Percentiles rank a stretch among this genome's conserved stretches.
These are phyloP conservation scores for Aegilops longissima DNA, from an alignment of 176 grass and related monocot genomes.

Conservation along the genomic window DNA sequence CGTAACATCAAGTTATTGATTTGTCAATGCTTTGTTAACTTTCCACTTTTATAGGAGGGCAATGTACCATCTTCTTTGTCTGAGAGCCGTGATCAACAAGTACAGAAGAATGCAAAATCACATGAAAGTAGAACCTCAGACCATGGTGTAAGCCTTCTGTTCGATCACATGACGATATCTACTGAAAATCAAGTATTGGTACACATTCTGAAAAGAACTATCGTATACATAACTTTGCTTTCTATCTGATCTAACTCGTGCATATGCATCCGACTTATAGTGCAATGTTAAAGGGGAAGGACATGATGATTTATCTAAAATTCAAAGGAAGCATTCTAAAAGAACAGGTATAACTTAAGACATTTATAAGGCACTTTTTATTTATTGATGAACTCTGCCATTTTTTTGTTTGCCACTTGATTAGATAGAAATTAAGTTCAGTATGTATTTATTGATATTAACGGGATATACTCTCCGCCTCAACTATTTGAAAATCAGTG, in stretches of 20 bases:
- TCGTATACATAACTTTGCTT: background rate
- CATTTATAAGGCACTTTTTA: background rate
- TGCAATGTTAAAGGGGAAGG: background rate
- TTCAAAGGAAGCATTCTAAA: conserved; percentile 6
- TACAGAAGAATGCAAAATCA: background rate
- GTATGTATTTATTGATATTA: background rate
- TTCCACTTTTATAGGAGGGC: conserved; percentile 32
- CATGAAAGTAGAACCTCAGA: conserved; percentile 9
- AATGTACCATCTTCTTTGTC: background rate
- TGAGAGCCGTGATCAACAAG: conserved; percentile 17
- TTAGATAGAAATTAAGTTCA: background rate
- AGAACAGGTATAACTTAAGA: conserved; percentile 26
- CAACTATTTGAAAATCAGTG: background rate
- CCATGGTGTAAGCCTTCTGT: conserved; percentile 21
- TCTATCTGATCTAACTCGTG: background rate
- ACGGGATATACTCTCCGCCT: background rate
- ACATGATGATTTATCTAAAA: background rate
- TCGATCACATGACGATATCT: conserved; percentile 12
- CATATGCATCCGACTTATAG: conserved; percentile 8
- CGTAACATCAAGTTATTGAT: conserved; percentile 18
- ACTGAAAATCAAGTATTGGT: conserved; percentile 26
- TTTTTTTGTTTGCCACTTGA: background rate
- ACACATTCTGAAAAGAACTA: background rate
- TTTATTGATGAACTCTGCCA: background rate
- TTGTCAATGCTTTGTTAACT: background rate